Conservation (phyloP, 2,329 filamentous ascomycete species). For the Helminthosporium solani region DNA sequence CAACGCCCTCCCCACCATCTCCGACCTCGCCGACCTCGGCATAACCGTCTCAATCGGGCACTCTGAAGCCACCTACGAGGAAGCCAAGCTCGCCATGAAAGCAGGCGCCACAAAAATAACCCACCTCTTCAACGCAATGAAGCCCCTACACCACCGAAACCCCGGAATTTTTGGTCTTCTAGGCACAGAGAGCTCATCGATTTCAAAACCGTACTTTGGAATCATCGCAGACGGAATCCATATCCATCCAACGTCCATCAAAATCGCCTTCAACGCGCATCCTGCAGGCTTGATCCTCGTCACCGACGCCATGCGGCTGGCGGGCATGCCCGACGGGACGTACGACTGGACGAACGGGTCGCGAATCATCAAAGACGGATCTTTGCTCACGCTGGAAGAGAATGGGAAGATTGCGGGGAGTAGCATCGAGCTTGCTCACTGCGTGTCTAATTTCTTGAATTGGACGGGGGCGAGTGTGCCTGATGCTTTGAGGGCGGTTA, state of each 20-base stretch:
- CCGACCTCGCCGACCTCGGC: constrained; percentile 61
- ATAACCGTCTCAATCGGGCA: constrained; percentile 83
- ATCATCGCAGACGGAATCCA: constrained; percentile 91
- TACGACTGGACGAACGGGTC: constrained; percentile 83
- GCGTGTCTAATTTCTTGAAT: constrained; percentile 75
- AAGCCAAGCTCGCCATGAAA: constrained; percentile 69
- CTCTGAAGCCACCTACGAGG: constrained; percentile 82
- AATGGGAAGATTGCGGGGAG: constrained; percentile 60
- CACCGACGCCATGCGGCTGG: constrained; percentile 87
- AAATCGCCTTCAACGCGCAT: constrained; percentile 85
- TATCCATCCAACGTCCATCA: constrained; percentile 82
- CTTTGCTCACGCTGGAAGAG: constrained; percentile 72
- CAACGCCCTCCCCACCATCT: constrained; percentile 69
- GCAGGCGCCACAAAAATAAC: constrained; percentile 86
- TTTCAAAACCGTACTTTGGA: constrained; percentile 72
- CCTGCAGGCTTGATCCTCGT: constrained; percentile 84
- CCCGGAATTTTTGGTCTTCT: constrained; percentile 87
- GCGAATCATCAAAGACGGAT: constrained; percentile 67
- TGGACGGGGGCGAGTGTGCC: constrained; percentile 71
- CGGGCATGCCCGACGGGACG: constrained; percentile 77
- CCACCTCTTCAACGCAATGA: constrained; percentile 93
- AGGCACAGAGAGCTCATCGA: constrained; percentile 49
- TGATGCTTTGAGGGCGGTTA: constrained; percentile 70
- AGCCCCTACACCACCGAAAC: constrained; percentile 84
- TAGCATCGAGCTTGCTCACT: constrained; percentile 74